Evolutionary conservation across 805 yeast species (phyloP), one percentile per base, ranked within the genome.

Genomic region (Ogataea saltuana): DNA sequence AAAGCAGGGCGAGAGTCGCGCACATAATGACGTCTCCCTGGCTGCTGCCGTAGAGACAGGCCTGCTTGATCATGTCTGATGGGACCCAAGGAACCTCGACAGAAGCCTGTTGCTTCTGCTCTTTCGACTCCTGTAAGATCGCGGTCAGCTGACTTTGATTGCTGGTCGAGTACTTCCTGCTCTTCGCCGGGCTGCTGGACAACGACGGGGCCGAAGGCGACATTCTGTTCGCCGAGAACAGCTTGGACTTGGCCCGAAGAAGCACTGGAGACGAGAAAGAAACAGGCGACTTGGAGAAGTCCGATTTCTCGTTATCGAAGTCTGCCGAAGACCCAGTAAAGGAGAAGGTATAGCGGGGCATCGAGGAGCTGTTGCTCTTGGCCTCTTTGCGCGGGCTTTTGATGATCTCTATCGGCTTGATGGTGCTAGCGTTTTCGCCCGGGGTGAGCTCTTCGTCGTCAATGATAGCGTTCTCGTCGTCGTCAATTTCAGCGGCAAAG

Each of bases 11-110:
- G 26, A 85, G 51, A 0, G 84, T 72, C 4, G 85, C 74, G 47
- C 83, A 71, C 71, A 81, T 67, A 11, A 81, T 65, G 13, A 82
- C 54, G 57, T 85, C 88, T 1, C 91, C 91, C 50, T 81, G 85
- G 7, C 61, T 60, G 4, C 75, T 58, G 32, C 83, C 75, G 61
- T 76, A 81, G 17, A 71, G 72, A n/a, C 78, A 61, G 0, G 81
- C 78, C 50, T 77, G 68, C 35, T 64, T 54, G 9, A 85, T 66
- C 44, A 85, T 58, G 35, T 60, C 64, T 6, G 68, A 63, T 2
- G 84, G 75, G 13, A 71, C 67, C 85, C 89, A 85, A 0, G 90
- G 88, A 22, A 58, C 49, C 18, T 35, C 39, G 10, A 55, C 16
- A 28, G 9, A 20, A 13, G 12, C 16, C 8, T 20, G 22, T 22